These are phyloP conservation scores for Ormosia emarginata DNA, from an alignment of 306 rosid genomes.

Conservation along the genomic window DNA sequence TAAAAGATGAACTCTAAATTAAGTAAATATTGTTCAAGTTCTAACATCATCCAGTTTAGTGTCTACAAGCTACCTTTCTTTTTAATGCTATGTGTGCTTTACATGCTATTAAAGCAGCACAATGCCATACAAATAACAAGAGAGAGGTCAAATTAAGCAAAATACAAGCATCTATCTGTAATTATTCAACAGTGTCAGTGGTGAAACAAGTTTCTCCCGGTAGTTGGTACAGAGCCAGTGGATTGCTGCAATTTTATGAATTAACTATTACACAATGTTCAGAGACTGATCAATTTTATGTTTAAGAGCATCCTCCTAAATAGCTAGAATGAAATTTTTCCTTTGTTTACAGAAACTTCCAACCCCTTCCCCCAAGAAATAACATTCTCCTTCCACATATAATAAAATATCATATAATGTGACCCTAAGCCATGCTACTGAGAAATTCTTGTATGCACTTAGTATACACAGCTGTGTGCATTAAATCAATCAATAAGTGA, in stretches of 20 bases:
- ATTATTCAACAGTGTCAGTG: not conserved
- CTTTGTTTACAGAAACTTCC: not conserved
- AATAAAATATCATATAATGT: not conserved
- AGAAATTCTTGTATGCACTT: not conserved
- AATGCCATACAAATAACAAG: not conserved
- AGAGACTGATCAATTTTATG: not conserved
- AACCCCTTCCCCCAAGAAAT: not conserved
- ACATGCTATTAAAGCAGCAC: not conserved
- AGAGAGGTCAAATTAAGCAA: not conserved
- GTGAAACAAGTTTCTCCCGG: not conserved
- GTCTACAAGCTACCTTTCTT: not conserved
- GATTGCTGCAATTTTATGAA: not conserved
- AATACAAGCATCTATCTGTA: not conserved
- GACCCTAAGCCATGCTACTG: not conserved
- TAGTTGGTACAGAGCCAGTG: not conserved
- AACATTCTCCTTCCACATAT: not conserved
- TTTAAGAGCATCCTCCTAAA: not conserved
- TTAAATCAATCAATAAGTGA: not conserved
- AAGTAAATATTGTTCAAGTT: not conserved
- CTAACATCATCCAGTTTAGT: not conserved
- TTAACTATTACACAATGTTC: not conserved
- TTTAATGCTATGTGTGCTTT: not conserved
- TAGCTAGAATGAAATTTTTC: not conserved
- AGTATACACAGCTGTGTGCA: not conserved
- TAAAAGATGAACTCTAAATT: not conserved